A percentile compares a stretch with the other conserved stretches of the same genome.
These are phyloP conservation scores for Wallemia ichthyophaga DNA, from an alignment of 1,284 basidiomycete species.

Conservation along the genomic window DNA sequence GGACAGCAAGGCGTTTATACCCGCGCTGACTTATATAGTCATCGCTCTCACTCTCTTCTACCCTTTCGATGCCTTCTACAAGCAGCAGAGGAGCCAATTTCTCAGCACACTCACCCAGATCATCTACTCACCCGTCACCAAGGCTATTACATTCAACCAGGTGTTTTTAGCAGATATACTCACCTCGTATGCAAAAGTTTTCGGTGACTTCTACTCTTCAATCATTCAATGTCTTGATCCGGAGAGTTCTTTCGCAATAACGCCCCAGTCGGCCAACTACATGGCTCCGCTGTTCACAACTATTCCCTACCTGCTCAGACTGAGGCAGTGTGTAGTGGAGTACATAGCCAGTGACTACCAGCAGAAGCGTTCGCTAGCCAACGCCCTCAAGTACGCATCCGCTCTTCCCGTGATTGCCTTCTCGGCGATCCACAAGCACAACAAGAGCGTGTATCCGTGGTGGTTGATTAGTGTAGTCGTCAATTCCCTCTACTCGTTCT, in stretches of 20 bases:
- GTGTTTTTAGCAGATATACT: constrained; percentile 82
- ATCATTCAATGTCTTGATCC: constrained; percentile 34
- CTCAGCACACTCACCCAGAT: constrained; percentile 29
- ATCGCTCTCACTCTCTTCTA: background rate
- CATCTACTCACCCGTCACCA: constrained; percentile 29
- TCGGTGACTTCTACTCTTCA: constrained; percentile 79
- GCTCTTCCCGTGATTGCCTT: constrained; percentile 93
- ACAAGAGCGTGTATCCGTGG: constrained; percentile 18
- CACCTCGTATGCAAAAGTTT: constrained; percentile 84
- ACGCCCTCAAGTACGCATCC: constrained; percentile 85
- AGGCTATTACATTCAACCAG: constrained; percentile 56
- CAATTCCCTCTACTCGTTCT: constrained; percentile 87
- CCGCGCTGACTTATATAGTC: background rate
- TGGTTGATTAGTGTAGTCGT: constrained; percentile 60
- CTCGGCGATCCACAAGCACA: constrained; percentile 47
- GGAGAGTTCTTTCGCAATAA: background rate
- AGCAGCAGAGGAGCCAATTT: background rate
- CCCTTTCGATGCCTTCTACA: background rate
- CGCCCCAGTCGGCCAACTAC: background rate
- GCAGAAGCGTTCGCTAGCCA: constrained; percentile 46
- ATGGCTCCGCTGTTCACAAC: constrained; percentile 2
- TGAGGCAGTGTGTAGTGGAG: constrained; percentile 78
- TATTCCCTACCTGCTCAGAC: constrained; percentile 61
- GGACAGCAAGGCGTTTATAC: constrained; percentile 1
- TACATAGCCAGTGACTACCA: constrained; percentile 35